phyloP scores from a whole-genome alignment of 306 rosid species.

The Casuarina glauca region DNA sequence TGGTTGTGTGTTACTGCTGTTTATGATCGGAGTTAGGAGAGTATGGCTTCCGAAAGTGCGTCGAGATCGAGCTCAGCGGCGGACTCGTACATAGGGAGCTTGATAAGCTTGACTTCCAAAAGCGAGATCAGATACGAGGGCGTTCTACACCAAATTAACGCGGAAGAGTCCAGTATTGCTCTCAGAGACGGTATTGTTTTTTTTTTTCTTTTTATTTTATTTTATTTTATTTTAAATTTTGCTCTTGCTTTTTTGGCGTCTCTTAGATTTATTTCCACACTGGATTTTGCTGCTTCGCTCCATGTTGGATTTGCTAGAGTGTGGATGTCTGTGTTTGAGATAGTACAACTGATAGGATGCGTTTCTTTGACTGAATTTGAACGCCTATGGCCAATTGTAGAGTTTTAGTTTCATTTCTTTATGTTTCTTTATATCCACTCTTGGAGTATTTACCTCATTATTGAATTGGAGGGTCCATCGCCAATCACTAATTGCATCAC shows the following conservation, averaged over 20 bases:
- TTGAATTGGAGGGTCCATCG: no score
- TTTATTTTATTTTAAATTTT: not conserved
- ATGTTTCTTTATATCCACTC: not conserved
- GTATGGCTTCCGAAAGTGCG: conserved; percentile 52
- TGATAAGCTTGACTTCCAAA: conserved; percentile 81
- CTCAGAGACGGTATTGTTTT: conserved; percentile 56
- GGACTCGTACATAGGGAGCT: conserved; percentile 74
- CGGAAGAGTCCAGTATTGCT: conserved; percentile 80
- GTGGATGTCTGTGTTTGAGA: not conserved
- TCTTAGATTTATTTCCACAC: not conserved
- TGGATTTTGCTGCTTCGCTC: not conserved
- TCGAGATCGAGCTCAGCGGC: conserved; percentile 47
- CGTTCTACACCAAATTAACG: conserved; percentile 64
- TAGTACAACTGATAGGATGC: not conserved
- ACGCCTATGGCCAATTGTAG: not conserved
- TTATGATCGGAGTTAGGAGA: conserved; percentile 26
- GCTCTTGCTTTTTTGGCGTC: no score
- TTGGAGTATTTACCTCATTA: not conserved
- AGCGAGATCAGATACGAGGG: conserved; percentile 90
- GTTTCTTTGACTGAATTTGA: not conserved
- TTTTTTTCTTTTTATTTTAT: not conserved
- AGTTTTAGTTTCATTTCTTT: not conserved
- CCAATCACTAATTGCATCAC: not conserved
- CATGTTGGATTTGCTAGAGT: no score
- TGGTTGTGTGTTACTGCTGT: not conserved